phyloP scores from a whole-genome alignment of 2,329 filamentous ascomycete species.

The Epichloe gansuensis region DNA sequence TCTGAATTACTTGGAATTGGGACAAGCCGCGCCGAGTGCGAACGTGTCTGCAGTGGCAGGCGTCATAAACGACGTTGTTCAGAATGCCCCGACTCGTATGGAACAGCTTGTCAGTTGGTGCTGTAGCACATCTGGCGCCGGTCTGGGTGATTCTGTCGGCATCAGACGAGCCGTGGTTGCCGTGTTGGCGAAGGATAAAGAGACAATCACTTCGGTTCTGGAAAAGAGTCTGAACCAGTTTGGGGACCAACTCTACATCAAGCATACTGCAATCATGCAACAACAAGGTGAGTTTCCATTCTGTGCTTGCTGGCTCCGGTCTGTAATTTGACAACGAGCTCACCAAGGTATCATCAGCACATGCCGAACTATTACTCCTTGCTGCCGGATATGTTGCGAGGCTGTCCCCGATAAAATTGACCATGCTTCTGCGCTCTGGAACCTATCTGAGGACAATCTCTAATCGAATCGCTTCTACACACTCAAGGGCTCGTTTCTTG shows the following conservation, averaged over 20 bases:
- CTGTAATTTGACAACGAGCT: slow-evolving; percentile 7
- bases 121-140: slow-evolving; percentile 49
- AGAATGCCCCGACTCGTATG: slow-evolving; percentile 34
- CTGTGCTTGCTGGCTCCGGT: neutral
- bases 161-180: slow-evolving; percentile 56
- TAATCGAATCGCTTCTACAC: slow-evolving; percentile 69
- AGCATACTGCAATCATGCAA: slow-evolving; percentile 69
- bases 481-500: slow-evolving; percentile 63
- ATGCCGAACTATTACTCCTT: slow-evolving; percentile 68
- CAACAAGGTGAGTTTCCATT: slow-evolving; percentile 57
- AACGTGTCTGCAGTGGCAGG: slow-evolving; percentile 46
- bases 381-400: slow-evolving; percentile 65
- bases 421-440: slow-evolving; percentile 57
- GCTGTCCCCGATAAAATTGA: slow-evolving; percentile 51
- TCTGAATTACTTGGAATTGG: slow-evolving; percentile 24
- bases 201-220: slow-evolving; percentile 42
- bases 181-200: slow-evolving; percentile 39
- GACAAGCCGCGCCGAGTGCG: slow-evolving; percentile 19
- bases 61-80: slow-evolving; percentile 39
- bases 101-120: slow-evolving; percentile 53
- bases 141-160: slow-evolving; percentile 49
- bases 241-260: slow-evolving; percentile 77
- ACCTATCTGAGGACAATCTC: slow-evolving; percentile 69
- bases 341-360: slow-evolving; percentile 40
- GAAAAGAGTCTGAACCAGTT: slow-evolving; percentile 64